Evolutionary conservation across 306 rosid genomes (phyloP), one percentile per base, ranked within the genome.

Genomic region (Betula pendula): DNA sequence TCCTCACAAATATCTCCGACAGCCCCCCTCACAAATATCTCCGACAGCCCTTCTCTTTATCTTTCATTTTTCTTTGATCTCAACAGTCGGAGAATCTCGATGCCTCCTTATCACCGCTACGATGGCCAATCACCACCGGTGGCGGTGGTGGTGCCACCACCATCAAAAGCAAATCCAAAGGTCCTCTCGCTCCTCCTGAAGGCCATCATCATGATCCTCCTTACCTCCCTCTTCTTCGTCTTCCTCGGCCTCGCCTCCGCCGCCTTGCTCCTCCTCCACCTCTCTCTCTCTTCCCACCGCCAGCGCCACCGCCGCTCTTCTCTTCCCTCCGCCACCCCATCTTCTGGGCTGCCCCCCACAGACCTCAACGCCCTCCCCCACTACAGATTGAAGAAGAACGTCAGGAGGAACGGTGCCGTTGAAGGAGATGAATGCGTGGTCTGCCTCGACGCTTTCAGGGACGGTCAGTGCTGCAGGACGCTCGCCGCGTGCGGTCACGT

Each of bases 171-270:
- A 6, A 85, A 81, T 48, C 85, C 89, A 0, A 87, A 68, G 45
- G 55, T 92, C 62, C 90, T 95, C 0, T 89, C 96, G 55, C 74
- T 88, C 11, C 81, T 92, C 82, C 95, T 95, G 56, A 92, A 92
- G 29, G 84, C 90, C 65, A 65, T 92, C 17, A 82, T 92, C 68
- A 90, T 95, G 97, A 87, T 82, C 69, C 76, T 89, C 45, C 78
- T 92, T 67, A 89, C 97, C 77, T 81, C 96, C 75, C 75, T 92
- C 75, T 95, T 95, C 89, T 79, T 85, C 70, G 74, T 83, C 88
- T 85, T 92, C 88, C 84, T 95, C 79, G 92, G 94, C 71, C 83
- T 95, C 13, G 93, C 92, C 55, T 78, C 85, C 74, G 96, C 97
- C 29, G 84, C 92, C 33, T 83, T 90, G 29, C 79, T 92, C 68